These are phyloP conservation scores for Dispira simplex DNA, from an alignment of 192 early-diverging fungal genomes.

Conservation along the genomic window DNA sequence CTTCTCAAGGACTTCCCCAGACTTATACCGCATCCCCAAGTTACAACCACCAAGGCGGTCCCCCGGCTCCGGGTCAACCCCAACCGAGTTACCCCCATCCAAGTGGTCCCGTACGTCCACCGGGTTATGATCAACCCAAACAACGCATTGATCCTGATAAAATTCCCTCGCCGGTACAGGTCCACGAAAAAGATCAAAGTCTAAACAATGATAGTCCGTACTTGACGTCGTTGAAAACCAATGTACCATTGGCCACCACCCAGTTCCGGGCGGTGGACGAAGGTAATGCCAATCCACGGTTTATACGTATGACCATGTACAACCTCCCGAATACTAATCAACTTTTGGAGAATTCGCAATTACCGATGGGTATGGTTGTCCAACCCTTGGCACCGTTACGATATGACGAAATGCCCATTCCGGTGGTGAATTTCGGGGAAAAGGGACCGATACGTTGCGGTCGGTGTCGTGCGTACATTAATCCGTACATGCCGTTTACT, in stretches of 20 bases:
- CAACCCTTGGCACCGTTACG: slow-evolving; percentile 84
- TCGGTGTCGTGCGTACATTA: slow-evolving; percentile 90
- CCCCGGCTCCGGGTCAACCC: slow-evolving; percentile 4
- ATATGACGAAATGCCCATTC: slow-evolving; percentile 65
- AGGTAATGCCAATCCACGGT: slow-evolving; percentile 84
- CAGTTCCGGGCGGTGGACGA: slow-evolving; percentile 75
- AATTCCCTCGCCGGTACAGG: slow-evolving; percentile 77
- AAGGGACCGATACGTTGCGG: slow-evolving; percentile 77
- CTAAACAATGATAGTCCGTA: slow-evolving; percentile 44
- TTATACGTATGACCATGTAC: slow-evolving; percentile 80
- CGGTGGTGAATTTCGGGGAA: slow-evolving; percentile 71
- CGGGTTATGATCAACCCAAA: slow-evolving; percentile 25
- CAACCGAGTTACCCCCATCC: neutral
- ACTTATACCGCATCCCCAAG: neutral
- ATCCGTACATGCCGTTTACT: slow-evolving; percentile 74
- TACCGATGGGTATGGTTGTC: slow-evolving; percentile 79
- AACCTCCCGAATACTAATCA: slow-evolving; percentile 76
- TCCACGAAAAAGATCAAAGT: slow-evolving; percentile 70
- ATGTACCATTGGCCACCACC: slow-evolving; percentile 67
- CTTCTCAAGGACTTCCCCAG: too few species aligned
- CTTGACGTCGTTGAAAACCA: slow-evolving; percentile 48
- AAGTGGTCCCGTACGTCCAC: slow-evolving; percentile 9
- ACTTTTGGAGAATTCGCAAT: slow-evolving; percentile 47
- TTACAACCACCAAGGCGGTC: neutral
- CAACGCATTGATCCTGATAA: slow-evolving; percentile 86